Evolutionary conservation across 1,139 yeast species (phyloP).

Genomic region (Nematodospora anomalae): DNA sequence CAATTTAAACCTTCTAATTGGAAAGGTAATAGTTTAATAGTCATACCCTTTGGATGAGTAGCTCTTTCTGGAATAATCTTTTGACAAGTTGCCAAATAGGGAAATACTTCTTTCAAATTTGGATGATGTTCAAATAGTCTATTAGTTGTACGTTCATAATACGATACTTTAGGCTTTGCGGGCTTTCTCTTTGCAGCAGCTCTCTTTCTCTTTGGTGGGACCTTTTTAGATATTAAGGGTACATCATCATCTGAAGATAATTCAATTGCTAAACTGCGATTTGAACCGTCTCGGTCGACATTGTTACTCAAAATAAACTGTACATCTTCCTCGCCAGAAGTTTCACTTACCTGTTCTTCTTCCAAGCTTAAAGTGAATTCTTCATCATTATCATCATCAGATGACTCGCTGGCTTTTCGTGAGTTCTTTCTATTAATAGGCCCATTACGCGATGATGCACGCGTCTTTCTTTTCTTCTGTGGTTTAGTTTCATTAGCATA

Average conservation of each 20-base stretch:
- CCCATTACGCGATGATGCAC: constrained; percentile 15
- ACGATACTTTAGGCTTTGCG: constrained; percentile 61
- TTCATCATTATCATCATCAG: constrained; percentile 18
- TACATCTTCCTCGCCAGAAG: constrained; percentile 26
- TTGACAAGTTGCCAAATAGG: constrained; percentile 54
- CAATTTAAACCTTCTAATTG: constrained; percentile 92
- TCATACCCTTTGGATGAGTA: constrained; percentile 78
- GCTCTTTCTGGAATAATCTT: constrained; percentile 58
- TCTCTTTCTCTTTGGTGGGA: constrained; percentile 17
- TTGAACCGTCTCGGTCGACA: constrained; percentile 20
- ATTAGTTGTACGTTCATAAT: constrained; percentile 64
- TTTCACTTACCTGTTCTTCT: constrained; percentile 20
- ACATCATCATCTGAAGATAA: constrained; percentile 27
- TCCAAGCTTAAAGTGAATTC: constrained; percentile 23
- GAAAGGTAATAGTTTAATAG: constrained; percentile 74
- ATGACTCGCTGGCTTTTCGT: constrained; percentile 4
- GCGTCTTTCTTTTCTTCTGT: constrained; percentile 19
- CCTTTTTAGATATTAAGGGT: constrained; percentile 6
- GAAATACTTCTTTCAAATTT: constrained; percentile 68
- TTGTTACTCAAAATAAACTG: constrained; percentile 17
- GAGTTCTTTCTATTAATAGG: constrained; percentile 5
- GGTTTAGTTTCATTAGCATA: constrained; percentile 15
- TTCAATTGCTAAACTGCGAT: constrained; percentile 24
- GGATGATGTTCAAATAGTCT: constrained; percentile 76
- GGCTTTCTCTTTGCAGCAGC: constrained; percentile 15